Evolutionary conservation across 2,329 filamentous ascomycete genomes (phyloP).

Genomic region (Madurella fahalii): DNA sequence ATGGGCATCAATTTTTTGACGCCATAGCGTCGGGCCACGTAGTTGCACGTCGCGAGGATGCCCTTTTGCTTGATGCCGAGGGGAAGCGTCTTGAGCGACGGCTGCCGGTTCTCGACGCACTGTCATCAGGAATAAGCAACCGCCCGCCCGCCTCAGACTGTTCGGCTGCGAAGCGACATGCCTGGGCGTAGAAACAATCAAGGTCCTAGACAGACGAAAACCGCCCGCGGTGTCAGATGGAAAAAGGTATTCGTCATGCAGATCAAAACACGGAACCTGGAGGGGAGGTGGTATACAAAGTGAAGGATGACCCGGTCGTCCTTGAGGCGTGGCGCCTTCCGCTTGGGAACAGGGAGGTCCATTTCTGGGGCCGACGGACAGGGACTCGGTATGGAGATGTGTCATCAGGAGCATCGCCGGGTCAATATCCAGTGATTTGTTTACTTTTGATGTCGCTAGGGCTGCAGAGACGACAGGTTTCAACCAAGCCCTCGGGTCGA

Average conservation of each 20-base stretch:
- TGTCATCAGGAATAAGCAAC: conserved; percentile 9
- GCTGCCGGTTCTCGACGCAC: conserved; percentile 71
- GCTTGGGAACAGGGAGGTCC: conserved; percentile 4
- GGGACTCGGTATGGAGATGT: not conserved
- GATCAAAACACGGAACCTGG: conserved; percentile 2
- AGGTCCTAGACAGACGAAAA: conserved; percentile 53
- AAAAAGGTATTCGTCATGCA: conserved; percentile 9
- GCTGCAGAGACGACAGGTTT: not conserved
- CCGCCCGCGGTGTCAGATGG: conserved; percentile 11
- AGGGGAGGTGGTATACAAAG: conserved; percentile 53
- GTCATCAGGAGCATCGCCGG: conserved; percentile 7
- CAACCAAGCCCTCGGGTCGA: not conserved
- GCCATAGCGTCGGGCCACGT: conserved; percentile 72
- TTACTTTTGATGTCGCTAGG: not conserved
- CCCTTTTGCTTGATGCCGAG: conserved; percentile 90
- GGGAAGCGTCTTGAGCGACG: conserved; percentile 65
- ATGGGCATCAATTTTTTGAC: conserved; percentile 82
- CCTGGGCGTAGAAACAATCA: conserved; percentile 92
- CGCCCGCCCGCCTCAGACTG: not conserved
- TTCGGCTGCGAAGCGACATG: conserved; percentile 6
- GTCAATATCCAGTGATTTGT: not conserved
- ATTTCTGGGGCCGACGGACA: not conserved
- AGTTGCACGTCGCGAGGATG: conserved; percentile 91
- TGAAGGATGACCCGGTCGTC: conserved; percentile 72
- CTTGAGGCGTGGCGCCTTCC: conserved; percentile 40